Base-by-base conservation (phyloP, 2,329 filamentous ascomycete species). In the Epichloe gansuensis region DNA sequence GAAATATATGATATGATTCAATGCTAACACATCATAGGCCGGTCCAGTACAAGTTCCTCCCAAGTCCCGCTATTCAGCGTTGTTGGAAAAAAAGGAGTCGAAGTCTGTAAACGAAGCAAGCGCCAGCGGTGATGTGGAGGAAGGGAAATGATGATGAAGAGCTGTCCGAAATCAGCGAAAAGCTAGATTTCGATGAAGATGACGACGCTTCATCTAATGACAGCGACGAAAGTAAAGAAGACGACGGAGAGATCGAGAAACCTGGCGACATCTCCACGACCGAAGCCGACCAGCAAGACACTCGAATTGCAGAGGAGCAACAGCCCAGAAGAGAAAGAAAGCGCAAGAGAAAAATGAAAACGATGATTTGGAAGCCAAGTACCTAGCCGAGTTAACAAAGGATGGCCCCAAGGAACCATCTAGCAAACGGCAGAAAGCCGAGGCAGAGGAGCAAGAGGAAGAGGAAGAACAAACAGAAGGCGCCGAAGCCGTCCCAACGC, bases 331-430 rank as follows among this genome's bases (percentile, higher is more conserved):
- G 68, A 52, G 74, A 80, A 9, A 73, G 78, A 34, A 86, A 86
- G 65, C 75, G 83, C 56, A 87, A 86, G 70, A 75, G 84, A 54
- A 82, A 52, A 77, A 85, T 35, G 79, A 84, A 11, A 78, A 85
- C 54, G 83, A 88, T 25, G 81, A 87, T 52, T 68, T 90, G 2
- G 86, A 90, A 62, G 78, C 75, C 53, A 80, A 78, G 49, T 90
- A 91, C 61, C 72, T 91, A 69, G 72, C 77, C 52, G 82, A 82
- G 57, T 67, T 91, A 34, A 77, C 74, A 59, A 69, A 81, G 63
- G 68, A 83, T 61, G 76, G 80, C 60, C 72, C 81, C 63, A 74
- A 81, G 63, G 72, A 78, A 65, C 73, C 76, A 52, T 64, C 72
- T 50, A 74, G 71, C 39, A 83, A 84, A 61, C 75, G 76, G 45